Evolutionary conservation across 306 rosid genomes (phyloP).

Genomic region (Coriaria nepalensis): DNA sequence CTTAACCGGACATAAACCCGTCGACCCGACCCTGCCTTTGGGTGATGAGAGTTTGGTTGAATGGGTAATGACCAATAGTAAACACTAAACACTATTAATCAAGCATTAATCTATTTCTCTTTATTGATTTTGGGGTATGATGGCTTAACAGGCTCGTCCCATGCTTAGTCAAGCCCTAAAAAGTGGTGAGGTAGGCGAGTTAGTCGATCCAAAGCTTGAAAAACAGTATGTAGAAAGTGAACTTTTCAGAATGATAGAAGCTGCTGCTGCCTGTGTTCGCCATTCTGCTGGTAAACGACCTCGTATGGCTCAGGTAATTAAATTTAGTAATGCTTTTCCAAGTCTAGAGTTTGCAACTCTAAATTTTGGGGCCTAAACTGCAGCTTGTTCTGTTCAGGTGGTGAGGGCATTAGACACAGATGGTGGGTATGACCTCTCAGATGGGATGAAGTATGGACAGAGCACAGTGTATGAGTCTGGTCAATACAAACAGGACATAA

Average conservation of each 20-base stretch:
- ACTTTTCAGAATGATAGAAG: constrained; percentile 75
- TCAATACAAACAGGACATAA: constrained; percentile 42
- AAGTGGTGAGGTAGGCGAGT: constrained; percentile 38
- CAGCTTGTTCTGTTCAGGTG: constrained; percentile 34
- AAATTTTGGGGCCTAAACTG: neutral
- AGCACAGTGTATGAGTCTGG: constrained; percentile 62
- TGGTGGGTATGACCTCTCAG: constrained; percentile 57
- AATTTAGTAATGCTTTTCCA: constrained; percentile 1
- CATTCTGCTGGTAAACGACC: constrained; percentile 87
- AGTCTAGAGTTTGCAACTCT: neutral
- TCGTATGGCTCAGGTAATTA: constrained; percentile 76
- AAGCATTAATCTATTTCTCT: neutral
- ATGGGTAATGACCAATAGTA: constrained; percentile 44
- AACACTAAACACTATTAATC: neutral
- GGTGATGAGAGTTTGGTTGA: constrained; percentile 98
- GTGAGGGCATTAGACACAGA: constrained; percentile 66
- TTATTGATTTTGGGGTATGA: neutral
- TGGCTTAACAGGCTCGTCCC: constrained; percentile 66
- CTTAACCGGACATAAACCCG: constrained; percentile 78
- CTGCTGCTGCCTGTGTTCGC: constrained; percentile 92
- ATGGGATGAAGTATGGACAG: constrained; percentile 83
- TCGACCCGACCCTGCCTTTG: constrained; percentile 60
- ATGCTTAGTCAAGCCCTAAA: constrained; percentile 51
- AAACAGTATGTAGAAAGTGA: constrained; percentile 44
- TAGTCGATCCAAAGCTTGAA: constrained; percentile 63